phyloP scores from a whole-genome alignment of 768 basidiomycete genomes.

The Hypholoma sublateritium region DNA sequence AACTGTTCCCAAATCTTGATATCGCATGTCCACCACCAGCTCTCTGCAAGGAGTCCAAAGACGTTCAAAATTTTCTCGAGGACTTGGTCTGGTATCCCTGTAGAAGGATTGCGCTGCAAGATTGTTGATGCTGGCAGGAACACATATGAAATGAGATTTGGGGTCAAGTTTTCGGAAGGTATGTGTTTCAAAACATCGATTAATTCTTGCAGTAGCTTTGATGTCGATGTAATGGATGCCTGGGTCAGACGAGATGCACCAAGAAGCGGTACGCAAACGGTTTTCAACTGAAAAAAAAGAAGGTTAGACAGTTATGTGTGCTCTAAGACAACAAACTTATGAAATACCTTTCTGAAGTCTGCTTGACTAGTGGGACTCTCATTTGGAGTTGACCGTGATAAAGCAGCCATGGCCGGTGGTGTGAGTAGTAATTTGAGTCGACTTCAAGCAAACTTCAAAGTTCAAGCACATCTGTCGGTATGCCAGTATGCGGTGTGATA shows the following conservation, averaged over 20 bases:
- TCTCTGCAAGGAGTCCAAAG: slow-evolving; percentile 57
- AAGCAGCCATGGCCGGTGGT: neutral
- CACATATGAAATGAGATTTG: slow-evolving; percentile 74
- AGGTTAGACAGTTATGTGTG: neutral
- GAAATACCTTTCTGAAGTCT: slow-evolving; percentile 22
- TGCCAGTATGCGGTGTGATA: no score
- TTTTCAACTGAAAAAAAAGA: slow-evolving; percentile 50
- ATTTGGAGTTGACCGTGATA: neutral
- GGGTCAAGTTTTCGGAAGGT: slow-evolving; percentile 41
- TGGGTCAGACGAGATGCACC: slow-evolving; percentile 65
- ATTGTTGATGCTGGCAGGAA: slow-evolving; percentile 88
- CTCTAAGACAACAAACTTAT: neutral
- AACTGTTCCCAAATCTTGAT: slow-evolving; percentile 78
- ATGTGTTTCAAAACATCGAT: slow-evolving; percentile 44
- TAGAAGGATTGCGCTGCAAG: slow-evolving; percentile 70
- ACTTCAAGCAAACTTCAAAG: neutral
- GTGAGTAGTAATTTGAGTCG: neutral
- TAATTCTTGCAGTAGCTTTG: slow-evolving; percentile 56
- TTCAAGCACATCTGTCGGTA: no score
- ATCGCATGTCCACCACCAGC: slow-evolving; percentile 89
- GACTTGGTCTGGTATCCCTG: slow-evolving; percentile 74
- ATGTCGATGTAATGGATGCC: slow-evolving; percentile 43
- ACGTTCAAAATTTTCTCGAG: slow-evolving; percentile 70
- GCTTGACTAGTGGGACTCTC: slow-evolving; percentile 13
- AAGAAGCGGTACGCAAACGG: slow-evolving; percentile 79